Base-by-base conservation (phyloP, 345 rosid species). In the Linum lewisii region DNA sequence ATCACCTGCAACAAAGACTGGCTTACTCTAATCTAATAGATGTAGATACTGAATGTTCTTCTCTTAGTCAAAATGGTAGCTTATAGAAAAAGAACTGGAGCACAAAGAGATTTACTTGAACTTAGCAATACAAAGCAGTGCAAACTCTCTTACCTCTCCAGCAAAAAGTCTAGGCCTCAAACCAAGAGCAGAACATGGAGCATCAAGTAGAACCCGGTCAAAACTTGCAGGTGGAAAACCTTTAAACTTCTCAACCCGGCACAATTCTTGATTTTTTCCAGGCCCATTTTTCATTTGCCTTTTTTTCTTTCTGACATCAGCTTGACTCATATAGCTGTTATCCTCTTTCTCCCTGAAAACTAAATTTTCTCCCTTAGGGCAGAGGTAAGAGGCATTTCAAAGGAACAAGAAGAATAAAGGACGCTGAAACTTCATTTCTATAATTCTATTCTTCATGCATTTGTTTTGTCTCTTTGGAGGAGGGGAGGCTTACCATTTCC, bases 181-280 rank as follows among this genome's bases (percentile, higher is more conserved):
- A 63, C 97, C 97, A 73, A 93, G 99, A 73, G 99, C 97, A 68
- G 99, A 89, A 66, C 99, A 93, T n/a, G 99, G 99, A 72, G 96
- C 96, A 67, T 93, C 99, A 50, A 93, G 88, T 71, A 93, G 94
- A 51, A 89, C 92, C 23, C 99, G 73, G 73, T 93, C 97, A 59
- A 93, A 93, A 77, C 95, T 89, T 60, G 79, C 71, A 47, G 95
- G 95, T 42, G 42, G 57, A 75, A 93, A 89, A 45, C 99, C 95
- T 77, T 81, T 70, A 4, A 87, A 93, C 53, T 84, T 85, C 66
- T 87, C 88, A 61, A 69, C 95, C 74, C 84, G 77, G 26, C 97
- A 95, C 26, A 78, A 61, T 65, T 72, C 64, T 52, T 87, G 96
- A 78, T 79, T 87, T 76, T 97, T 85, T 76, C 99, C 99, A 4